Evolutionary conservation across 805 yeast species (phyloP).

Genomic region (Cyberlindnera saturnus): DNA sequence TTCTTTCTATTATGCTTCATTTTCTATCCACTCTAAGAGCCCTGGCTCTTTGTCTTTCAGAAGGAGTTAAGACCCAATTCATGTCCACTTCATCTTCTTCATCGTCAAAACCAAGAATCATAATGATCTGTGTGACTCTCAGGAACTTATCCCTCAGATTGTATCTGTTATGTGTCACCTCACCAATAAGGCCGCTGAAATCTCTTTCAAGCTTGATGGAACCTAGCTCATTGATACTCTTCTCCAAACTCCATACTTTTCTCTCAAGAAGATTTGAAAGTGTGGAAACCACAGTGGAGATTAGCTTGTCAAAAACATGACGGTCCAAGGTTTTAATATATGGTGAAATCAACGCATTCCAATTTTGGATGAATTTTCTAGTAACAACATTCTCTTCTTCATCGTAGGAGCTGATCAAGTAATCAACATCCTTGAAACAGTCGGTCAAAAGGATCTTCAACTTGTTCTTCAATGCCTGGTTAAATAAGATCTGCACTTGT

Average conservation of each 20-base stretch:
- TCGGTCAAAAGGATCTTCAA: conserved; percentile 38
- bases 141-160: conserved; percentile 71
- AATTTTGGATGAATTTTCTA: conserved; percentile 50
- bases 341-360: conserved; percentile 64
- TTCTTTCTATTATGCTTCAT: neutral
- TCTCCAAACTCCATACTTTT: conserved; percentile 59
- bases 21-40: conserved; percentile 41
- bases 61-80: conserved; percentile 74
- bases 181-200: conserved; percentile 64
- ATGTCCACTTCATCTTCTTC: conserved; percentile 46
- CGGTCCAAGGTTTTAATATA: conserved; percentile 53
- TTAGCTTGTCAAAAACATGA: conserved; percentile 44
- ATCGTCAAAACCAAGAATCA: conserved; percentile 78
- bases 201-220: conserved; percentile 81
- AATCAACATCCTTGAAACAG: conserved; percentile 27
- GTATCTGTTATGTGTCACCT: conserved; percentile 68
- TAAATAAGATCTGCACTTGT: conserved; percentile 37
- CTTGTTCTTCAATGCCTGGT: conserved; percentile 40
- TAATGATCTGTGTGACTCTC: conserved; percentile 76
- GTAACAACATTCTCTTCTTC: conserved; percentile 31
- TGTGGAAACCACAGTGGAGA: conserved; percentile 43
- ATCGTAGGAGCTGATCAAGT: conserved; percentile 22
- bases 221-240: conserved; percentile 75
- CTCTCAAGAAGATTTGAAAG: conserved; percentile 57
- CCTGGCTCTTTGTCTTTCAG: conserved; percentile 63